Conservation (phyloP, 768 basidiomycete species). For the Lenzites betulinus region DNA sequence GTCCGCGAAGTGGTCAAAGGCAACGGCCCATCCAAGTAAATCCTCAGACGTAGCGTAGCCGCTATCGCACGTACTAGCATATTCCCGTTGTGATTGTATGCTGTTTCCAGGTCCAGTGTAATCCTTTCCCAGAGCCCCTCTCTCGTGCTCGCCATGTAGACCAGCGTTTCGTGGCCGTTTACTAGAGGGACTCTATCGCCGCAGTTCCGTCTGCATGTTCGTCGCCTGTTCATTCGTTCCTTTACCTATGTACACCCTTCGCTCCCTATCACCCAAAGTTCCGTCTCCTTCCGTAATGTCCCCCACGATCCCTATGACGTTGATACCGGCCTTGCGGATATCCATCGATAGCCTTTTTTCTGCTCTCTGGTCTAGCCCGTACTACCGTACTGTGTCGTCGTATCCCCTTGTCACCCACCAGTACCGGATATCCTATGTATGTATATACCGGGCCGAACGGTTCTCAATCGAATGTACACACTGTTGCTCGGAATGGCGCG, state of each 20-base stretch:
- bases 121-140: slow-evolving; percentile 14
- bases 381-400: slow-evolving; percentile 19
- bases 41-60: neutral
- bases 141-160: slow-evolving; percentile 21
- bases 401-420: neutral
- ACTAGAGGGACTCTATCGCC: slow-evolving; percentile 18
- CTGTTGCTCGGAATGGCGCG: slow-evolving; percentile 4
- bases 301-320: slow-evolving; percentile 12
- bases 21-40: slow-evolving; percentile 40
- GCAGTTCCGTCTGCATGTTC: neutral
- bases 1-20: slow-evolving; percentile 70
- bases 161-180: slow-evolving; percentile 21
- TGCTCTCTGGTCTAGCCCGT: neutral
- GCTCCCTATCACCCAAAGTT: slow-evolving; percentile 6
- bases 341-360: neutral
- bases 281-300: slow-evolving; percentile 2
- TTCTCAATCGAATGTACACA: slow-evolving; percentile 1
- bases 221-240: neutral
- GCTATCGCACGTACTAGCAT: neutral
- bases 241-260: slow-evolving; percentile 6
- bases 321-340: slow-evolving; percentile 8
- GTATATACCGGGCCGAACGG: slow-evolving; percentile 16
- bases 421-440: slow-evolving; percentile 15
- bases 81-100: slow-evolving; percentile 12
- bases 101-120: slow-evolving; percentile 10